A percentile compares a stretch with the other conserved stretches of the same genome.
Conservation (phyloP, 257 asterid species). For the Fraxinus excelsior region DNA sequence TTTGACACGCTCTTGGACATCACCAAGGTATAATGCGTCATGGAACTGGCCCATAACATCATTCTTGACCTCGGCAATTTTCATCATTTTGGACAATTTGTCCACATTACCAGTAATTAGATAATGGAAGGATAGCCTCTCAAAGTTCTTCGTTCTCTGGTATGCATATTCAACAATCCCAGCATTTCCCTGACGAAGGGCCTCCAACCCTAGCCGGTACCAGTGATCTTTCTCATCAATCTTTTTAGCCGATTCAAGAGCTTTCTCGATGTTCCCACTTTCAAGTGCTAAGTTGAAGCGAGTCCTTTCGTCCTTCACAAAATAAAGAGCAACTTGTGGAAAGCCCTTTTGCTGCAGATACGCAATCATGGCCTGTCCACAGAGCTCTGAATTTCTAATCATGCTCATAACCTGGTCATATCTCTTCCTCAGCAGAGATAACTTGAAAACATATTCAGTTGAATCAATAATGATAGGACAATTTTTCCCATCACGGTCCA, state of each 20-base stretch:
- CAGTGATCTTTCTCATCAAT: constrained; percentile 91
- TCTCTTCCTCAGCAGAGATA: constrained; percentile 71
- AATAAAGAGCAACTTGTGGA: constrained; percentile 96
- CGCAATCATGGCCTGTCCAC: constrained; percentile 99
- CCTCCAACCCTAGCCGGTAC: constrained; percentile 95
- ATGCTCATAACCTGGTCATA: constrained; percentile 94
- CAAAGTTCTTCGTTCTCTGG: constrained; percentile 87
- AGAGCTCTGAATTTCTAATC: constrained; percentile 88
- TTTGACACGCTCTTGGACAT: constrained; percentile 77
- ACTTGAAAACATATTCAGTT: constrained; percentile 81
- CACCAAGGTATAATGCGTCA: constrained; percentile 85
- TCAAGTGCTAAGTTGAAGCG: constrained; percentile 92
- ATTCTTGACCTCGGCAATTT: constrained; percentile 83
- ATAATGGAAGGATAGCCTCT: constrained; percentile 85
- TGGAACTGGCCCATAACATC: constrained; percentile 98
- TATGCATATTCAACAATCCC: constrained; percentile 93
- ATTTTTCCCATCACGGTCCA: constrained; percentile 93
- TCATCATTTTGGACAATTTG: constrained; percentile 89
- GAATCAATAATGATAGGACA: constrained; percentile 91
- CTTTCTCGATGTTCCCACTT: constrained; percentile 92
- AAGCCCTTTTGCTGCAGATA: constrained; percentile 98
- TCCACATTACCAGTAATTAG: constrained; percentile 81
- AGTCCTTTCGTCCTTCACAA: constrained; percentile 90
- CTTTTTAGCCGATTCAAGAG: constrained; percentile 87
- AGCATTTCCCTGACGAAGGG: constrained; percentile 96